Percentiles rank a stretch among this genome's conserved stretches.
Conservation (phyloP, 805 yeast species). For the Yamadazyma sp. region DNA sequence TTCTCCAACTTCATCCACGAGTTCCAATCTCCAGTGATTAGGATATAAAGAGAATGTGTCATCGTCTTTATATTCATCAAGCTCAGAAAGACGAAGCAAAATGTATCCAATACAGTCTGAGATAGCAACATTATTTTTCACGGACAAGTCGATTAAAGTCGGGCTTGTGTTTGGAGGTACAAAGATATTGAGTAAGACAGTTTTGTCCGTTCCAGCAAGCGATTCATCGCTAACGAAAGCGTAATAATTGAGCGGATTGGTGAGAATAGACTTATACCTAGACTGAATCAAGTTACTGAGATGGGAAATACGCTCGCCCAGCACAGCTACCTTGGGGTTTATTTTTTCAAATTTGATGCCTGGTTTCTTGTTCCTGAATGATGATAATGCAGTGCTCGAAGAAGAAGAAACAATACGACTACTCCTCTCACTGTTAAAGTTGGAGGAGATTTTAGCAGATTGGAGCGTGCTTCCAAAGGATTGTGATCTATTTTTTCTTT, state of each 20-base stretch:
- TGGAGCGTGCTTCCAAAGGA: conserved; percentile 4
- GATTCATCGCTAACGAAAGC: conserved; percentile 23
- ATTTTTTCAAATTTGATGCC: conserved; percentile 24
- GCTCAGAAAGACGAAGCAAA: conserved; percentile 28
- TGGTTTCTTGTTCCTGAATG: conserved; percentile 8
- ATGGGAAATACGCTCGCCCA: conserved; percentile 26
- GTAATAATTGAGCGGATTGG: conserved; percentile 47
- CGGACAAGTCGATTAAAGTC: conserved; percentile 21
- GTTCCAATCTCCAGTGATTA: conserved; percentile 70
- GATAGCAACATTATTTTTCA: conserved; percentile 29
- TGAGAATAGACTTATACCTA: conserved; percentile 32
- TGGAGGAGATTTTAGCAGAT: conserved; percentile 2
- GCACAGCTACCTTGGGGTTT: conserved; percentile 13
- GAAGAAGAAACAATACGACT: background rate
- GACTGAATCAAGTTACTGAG: conserved; percentile 46
- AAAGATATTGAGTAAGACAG: conserved; percentile 25
- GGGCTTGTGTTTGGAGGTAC: conserved; percentile 34
- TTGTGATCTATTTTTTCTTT: conserved; percentile 10
- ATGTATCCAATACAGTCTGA: conserved; percentile 44
- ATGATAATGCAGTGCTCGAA: conserved; percentile 6
- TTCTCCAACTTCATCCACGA: conserved; percentile 93
- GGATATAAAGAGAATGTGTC: conserved; percentile 32
- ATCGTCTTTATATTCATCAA: conserved; percentile 18
- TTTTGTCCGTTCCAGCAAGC: conserved; percentile 2
- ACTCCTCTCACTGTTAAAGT: conserved; percentile 1